phyloP scores from a whole-genome alignment of 805 yeast species.

The Saccharomycopsis fibuligera region DNA sequence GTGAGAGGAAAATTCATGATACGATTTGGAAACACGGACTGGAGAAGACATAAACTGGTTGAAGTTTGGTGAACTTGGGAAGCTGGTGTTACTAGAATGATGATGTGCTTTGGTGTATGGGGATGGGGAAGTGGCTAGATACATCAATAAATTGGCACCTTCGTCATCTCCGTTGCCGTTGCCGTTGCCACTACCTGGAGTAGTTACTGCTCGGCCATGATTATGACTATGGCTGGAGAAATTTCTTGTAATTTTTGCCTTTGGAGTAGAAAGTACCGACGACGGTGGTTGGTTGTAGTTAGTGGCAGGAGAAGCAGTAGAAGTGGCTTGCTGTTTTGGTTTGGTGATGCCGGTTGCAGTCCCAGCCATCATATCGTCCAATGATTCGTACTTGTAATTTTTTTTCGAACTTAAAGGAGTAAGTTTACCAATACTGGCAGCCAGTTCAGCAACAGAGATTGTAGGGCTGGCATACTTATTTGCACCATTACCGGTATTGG shows the following conservation, averaged over 20 bases:
- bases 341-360: not conserved
- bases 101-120: constrained; percentile 28
- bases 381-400: constrained; percentile 1
- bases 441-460: too few relatives aligned
- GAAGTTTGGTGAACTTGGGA: not conserved
- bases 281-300: not conserved
- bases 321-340: not conserved
- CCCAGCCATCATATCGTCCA: constrained; percentile 1
- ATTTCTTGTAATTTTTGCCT: constrained; percentile 10
- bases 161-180: constrained; percentile 44
- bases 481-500: too few relatives aligned
- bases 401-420: constrained; percentile 8
- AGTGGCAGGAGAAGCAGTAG: not conserved
- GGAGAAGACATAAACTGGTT: constrained; percentile 18
- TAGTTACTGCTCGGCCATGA: too few relatives aligned
- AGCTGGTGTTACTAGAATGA: not conserved
- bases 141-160: constrained; percentile 79
- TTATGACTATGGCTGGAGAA: not conserved
- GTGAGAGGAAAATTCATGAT: constrained; percentile 2
- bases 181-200: not conserved
- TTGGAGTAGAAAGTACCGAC: constrained; percentile 13
- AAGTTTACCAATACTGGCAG: not conserved
- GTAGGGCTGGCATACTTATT: not conserved
- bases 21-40: constrained; percentile 8
- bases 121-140: constrained; percentile 77